Percentiles rank a stretch among this genome's conserved stretches.
phyloP scores from a whole-genome alignment of 306 rosid species.

The Cucurbita maxima region DNA sequence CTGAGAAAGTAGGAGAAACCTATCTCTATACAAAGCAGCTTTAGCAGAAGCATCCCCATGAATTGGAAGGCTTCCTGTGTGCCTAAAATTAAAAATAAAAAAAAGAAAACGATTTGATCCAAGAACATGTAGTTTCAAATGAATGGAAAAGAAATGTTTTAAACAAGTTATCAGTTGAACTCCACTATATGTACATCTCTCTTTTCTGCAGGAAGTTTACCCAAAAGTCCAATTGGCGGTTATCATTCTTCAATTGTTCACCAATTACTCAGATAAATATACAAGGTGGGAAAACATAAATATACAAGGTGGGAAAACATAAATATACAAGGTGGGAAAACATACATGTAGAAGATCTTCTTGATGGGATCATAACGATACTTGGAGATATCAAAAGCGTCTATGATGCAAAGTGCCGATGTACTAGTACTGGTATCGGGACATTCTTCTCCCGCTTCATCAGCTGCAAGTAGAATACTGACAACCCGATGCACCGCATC shows the following conservation, averaged over 20 bases:
- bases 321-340: background rate
- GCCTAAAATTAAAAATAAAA: conserved; percentile 28
- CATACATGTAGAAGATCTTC: conserved; percentile 56
- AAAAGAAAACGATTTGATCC: conserved; percentile 1
- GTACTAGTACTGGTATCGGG: background rate
- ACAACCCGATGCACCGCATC: conserved; percentile 48
- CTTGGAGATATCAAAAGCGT: conserved; percentile 46
- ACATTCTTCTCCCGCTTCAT: conserved; percentile 20
- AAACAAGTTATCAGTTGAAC: background rate
- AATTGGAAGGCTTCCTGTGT: conserved; percentile 37
- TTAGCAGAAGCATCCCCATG: conserved; percentile 78
- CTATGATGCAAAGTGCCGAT: conserved; percentile 33
- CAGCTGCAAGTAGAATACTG: conserved; percentile 31
- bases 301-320: background rate
- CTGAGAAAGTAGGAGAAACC: conserved; percentile 60
- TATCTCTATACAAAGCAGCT: conserved; percentile 53
- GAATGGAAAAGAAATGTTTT: background rate
- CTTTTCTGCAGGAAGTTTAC: background rate
- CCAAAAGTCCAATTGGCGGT: background rate
- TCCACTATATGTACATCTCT: background rate
- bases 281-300: background rate
- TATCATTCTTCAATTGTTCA: background rate
- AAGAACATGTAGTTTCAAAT: background rate
- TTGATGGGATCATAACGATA: conserved; percentile 50
- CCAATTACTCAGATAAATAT: background rate